Evolutionary conservation across 2,329 filamentous ascomycete species (phyloP).

Genomic region (Pseudogymnoascus sp.): DNA sequence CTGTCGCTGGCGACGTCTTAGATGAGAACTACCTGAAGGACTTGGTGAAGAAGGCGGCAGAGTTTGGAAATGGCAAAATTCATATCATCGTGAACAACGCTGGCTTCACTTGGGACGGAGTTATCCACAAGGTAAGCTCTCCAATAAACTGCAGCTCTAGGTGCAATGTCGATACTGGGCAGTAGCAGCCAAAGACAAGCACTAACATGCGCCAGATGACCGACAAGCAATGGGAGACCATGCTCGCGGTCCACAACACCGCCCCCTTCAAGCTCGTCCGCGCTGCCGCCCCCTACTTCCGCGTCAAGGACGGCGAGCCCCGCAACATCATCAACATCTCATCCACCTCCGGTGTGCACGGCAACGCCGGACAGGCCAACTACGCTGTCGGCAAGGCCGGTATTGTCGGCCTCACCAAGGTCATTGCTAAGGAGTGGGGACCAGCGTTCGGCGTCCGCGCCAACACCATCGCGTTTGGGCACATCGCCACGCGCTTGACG

Average conservation of each 20-base stretch:
- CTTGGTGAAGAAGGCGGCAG: conserved; percentile 68
- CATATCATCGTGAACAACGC: conserved; percentile 90
- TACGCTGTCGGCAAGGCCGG: conserved; percentile 82
- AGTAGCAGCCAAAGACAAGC: background rate
- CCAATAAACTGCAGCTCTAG: conserved; percentile 11
- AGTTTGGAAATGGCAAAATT: conserved; percentile 80
- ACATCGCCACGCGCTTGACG: conserved; percentile 74
- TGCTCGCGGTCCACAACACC: conserved; percentile 75
- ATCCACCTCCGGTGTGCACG: conserved; percentile 73
- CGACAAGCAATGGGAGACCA: conserved; percentile 87
- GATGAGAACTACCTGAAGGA: conserved; percentile 62
- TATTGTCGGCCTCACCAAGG: conserved; percentile 76
- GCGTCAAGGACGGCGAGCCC: conserved; percentile 74
- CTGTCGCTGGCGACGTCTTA: conserved; percentile 71
- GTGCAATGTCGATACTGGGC: background rate
- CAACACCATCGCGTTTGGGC: conserved; percentile 80
- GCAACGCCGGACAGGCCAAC: conserved; percentile 88
- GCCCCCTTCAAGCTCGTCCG: conserved; percentile 80
- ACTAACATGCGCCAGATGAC: conserved; percentile 49
- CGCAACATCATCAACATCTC: conserved; percentile 79
- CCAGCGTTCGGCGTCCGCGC: conserved; percentile 73
- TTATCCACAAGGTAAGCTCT: conserved; percentile 66
- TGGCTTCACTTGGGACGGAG: conserved; percentile 87
- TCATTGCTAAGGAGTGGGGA: conserved; percentile 89
- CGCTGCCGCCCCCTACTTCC: conserved; percentile 77